Base-by-base conservation (phyloP, 305 asterid species). In the Rubia balearica region DNA sequence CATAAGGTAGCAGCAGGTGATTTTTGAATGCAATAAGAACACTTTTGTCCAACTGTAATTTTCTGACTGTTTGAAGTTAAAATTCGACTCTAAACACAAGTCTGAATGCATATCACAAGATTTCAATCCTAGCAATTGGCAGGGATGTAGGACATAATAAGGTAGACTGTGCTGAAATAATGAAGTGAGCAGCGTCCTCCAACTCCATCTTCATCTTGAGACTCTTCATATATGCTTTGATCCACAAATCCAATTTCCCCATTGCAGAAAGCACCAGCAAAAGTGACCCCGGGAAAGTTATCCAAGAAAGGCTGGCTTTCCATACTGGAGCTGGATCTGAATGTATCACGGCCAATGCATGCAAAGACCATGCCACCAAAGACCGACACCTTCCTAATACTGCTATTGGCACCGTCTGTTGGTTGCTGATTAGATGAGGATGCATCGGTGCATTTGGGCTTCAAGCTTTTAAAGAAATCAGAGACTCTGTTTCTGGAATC, bases 281-380 rank as follows among this genome's bases (percentile, higher is more conserved):
- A 73, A 3, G 89, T 36, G 61, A 83, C 88, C 48, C 7, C 92
- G 0, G 97, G 90, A 80, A 93, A 89, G 85, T 86, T 90, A 24
- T 88, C 84, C 77, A 84, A 22, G 70, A 90, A 86, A 38, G 94
- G 92, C 60, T 77, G 71, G 76, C 85, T 83, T 61, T 87, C 96
- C 21, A 83, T 71, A 57, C 33, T 79, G 36, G 75, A 68, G n/a
- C 69, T 77, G 57, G 57, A 51, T 69, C 90, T 88, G 27, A 86
- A 88, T 42, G 88, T 71, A 71, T 81, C 85, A 3, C 96, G 90
- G 10, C 98, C 92, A 80, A 90, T 84, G 51, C 96, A 89, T 75
- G 94, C 62, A 61, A 90, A 90, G 49, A 88, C 67, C 16, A 93
- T 65, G 65, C 97, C 88, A 17, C 98, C 96, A 65, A 90, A 90